These are phyloP conservation scores for Phytophthora ohioensis DNA, from an alignment of 352 stramenopile genomes.

Conservation along the genomic window DNA sequence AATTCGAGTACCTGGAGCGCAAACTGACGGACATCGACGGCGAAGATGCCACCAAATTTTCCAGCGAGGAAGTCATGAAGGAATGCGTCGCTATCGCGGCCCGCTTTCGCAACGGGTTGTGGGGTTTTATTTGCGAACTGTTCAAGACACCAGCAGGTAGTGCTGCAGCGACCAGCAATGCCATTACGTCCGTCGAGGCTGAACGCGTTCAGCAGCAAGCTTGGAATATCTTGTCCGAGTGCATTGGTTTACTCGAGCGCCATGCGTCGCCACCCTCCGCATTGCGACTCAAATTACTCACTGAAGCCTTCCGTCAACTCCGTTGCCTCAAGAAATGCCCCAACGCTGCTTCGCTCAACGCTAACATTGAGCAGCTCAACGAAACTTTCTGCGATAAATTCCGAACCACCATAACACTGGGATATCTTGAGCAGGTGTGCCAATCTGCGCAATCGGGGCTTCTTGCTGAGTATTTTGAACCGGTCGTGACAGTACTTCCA, in stretches of 20 bases:
- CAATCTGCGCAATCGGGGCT: conserved; percentile 47
- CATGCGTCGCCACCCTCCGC: conserved; percentile 53
- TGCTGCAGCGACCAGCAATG: conserved; percentile 27
- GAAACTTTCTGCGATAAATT: conserved; percentile 74
- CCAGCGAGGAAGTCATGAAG: conserved; percentile 53
- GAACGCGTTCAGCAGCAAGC: conserved; percentile 73
- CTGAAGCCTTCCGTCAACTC: conserved; percentile 73
- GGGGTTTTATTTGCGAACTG: conserved; percentile 78
- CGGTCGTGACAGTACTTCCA: conserved; percentile 46
- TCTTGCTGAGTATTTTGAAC: conserved; percentile 76
- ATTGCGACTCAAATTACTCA: conserved; percentile 58
- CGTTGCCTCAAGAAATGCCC: conserved; percentile 74
- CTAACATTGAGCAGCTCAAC: conserved; percentile 75
- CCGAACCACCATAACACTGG: conserved; percentile 62
- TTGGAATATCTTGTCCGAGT: conserved; percentile 63
- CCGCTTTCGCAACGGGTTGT: conserved; percentile 74
- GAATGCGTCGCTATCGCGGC: conserved; percentile 63
- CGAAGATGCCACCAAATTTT: conserved; percentile 21
- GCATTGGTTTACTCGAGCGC: conserved; percentile 57
- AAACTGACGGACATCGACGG: conserved; percentile 50
- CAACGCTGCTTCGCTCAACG: conserved; percentile 67
- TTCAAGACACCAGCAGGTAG: conserved; percentile 61
- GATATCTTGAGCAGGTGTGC: conserved; percentile 59
- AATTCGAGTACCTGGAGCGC: conserved; percentile 70
- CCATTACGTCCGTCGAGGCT: conserved; percentile 70